phyloP scores from a whole-genome alignment of 208 protist genomes.

The Acanthamoeba castellanii region DNA sequence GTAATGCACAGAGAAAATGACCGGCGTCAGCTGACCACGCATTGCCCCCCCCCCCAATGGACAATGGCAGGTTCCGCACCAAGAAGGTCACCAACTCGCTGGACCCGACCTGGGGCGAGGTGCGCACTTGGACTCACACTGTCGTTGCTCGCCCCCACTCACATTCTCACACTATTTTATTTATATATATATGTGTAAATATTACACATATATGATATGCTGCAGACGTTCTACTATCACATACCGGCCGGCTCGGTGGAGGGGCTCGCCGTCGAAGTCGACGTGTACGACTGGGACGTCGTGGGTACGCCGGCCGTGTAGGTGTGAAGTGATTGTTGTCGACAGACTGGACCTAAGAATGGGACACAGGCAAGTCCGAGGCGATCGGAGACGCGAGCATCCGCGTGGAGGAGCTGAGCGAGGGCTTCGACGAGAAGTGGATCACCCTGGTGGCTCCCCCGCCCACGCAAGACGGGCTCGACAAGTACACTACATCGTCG shows the following conservation, averaged over 20 bases:
- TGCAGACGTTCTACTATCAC: conserved; percentile 49
- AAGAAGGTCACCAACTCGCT: conserved; percentile 12
- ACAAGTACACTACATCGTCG: neutral
- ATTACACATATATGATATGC: too few relatives aligned
- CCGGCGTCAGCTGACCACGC: too few relatives aligned
- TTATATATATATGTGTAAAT: neutral
- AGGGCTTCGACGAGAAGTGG: neutral
- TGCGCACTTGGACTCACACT: neutral
- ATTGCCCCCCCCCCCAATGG: neutral
- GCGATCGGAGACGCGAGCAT: conserved; percentile 23
- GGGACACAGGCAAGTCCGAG: neutral
- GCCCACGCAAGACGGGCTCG: conserved; percentile 19
- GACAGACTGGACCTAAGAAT: too few relatives aligned
- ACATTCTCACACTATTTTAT: neutral
- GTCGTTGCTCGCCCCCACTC: neutral
- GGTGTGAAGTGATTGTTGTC: neutral
- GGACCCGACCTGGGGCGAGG: conserved; percentile 33
- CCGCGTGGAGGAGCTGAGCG: neutral
- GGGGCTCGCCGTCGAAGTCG: conserved; percentile 34
- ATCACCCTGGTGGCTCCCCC: conserved; percentile 25
- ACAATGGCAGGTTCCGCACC: neutral
- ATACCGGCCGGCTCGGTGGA: neutral
- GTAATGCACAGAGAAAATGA: too few relatives aligned
- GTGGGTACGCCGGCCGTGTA: neutral
- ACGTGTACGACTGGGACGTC: conserved; percentile 31